Evolutionary conservation across 2,329 filamentous ascomycete species (phyloP).

Genomic region (Fusarium camptoceras): DNA sequence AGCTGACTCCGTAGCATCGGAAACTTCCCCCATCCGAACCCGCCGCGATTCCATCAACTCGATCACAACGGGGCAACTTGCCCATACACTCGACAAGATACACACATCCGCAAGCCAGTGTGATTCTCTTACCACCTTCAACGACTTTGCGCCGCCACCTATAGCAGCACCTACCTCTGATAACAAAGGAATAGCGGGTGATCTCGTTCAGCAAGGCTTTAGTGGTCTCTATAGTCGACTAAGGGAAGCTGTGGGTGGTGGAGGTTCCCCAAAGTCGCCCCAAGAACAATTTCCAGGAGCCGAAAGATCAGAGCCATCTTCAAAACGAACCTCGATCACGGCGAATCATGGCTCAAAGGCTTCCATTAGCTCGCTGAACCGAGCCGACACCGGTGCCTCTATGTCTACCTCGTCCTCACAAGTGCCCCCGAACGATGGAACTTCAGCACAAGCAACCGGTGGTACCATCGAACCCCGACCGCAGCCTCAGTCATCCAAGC

Average conservation of each 20-base stretch:
- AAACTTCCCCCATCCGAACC: slow-evolving; percentile 50
- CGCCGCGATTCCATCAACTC: slow-evolving; percentile 57
- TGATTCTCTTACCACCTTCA: slow-evolving; percentile 89
- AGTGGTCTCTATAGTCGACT: slow-evolving; percentile 90
- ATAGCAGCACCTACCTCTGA: slow-evolving; percentile 69
- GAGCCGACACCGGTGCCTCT: slow-evolving; percentile 54
- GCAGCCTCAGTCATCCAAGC: slow-evolving; percentile 59
- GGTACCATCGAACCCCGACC: slow-evolving; percentile 55
- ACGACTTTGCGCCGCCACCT: slow-evolving; percentile 85
- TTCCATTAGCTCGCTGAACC: slow-evolving; percentile 56
- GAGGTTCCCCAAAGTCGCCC: slow-evolving; percentile 58
- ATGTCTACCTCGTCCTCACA: slow-evolving; percentile 49
- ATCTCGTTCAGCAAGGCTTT: slow-evolving; percentile 84
- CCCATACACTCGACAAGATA: slow-evolving; percentile 85
- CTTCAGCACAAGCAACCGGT: slow-evolving; percentile 52
- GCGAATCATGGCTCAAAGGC: slow-evolving; percentile 57
- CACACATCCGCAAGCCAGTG: slow-evolving; percentile 90
- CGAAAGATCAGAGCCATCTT: slow-evolving; percentile 50
- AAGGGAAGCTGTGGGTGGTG: slow-evolving; percentile 81
- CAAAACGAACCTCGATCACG: slow-evolving; percentile 57
- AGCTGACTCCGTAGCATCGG: slow-evolving; percentile 46
- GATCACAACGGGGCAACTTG: slow-evolving; percentile 74
- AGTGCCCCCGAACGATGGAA: slow-evolving; percentile 49
- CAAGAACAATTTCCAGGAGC: slow-evolving; percentile 48
- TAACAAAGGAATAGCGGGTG: slow-evolving; percentile 75